Percentiles rank a stretch among this genome's conserved stretches.
Evolutionary conservation across 768 basidiomycete species (phyloP).

Genomic region (Tricholoma sp.): DNA sequence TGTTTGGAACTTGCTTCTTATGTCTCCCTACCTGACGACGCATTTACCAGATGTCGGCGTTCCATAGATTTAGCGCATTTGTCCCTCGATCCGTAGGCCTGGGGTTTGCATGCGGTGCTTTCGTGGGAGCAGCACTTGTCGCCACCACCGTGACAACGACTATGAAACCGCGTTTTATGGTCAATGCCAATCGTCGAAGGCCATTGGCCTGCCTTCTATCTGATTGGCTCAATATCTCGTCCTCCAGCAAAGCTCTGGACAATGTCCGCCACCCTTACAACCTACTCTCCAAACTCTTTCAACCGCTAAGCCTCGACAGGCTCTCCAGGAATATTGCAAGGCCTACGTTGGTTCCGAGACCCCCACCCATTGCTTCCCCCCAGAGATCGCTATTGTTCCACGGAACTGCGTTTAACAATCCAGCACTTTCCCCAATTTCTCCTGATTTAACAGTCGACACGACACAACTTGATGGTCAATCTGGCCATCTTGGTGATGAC

Average conservation of each 20-base stretch:
- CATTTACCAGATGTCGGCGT: neutral
- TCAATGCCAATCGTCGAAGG: neutral
- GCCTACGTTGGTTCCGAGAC: too few species aligned
- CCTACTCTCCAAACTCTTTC: too few species aligned
- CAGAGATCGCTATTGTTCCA: neutral
- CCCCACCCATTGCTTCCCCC: too few species aligned
- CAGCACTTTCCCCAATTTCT: too few species aligned
- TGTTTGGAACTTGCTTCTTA: neutral
- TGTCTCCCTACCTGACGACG: neutral
- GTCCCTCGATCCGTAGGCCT: neutral
- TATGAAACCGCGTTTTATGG: neutral
- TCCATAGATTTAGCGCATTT: neutral
- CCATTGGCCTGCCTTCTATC: neutral
- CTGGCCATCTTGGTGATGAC: neutral
- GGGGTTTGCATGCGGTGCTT: neutral
- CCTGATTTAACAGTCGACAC: neutral
- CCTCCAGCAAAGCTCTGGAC: too few species aligned
- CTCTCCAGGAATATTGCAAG: too few species aligned
- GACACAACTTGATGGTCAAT: neutral
- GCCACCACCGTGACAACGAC: too few species aligned
- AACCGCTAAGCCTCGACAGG: neutral
- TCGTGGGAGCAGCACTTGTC: neutral
- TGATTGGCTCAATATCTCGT: neutral
- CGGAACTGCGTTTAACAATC: neutral
- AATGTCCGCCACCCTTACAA: too few species aligned